These are phyloP conservation scores for Ceratobasidium sp. DNA, from an alignment of 1,284 basidiomycete genomes.

Conservation along the genomic window DNA sequence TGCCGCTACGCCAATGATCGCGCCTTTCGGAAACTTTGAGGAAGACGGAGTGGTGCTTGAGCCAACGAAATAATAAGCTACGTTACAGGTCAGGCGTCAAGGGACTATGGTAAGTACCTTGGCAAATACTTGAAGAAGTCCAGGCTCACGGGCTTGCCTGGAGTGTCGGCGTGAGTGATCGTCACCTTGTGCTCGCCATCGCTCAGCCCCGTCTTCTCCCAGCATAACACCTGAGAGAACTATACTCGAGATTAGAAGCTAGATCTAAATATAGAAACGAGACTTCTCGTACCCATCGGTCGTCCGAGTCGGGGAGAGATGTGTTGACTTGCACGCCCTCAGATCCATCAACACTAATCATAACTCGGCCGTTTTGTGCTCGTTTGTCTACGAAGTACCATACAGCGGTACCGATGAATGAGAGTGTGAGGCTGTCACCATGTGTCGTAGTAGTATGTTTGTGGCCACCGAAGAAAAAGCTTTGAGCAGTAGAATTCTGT, in stretches of 20 bases:
- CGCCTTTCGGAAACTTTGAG: no score
- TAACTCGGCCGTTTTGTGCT: not conserved
- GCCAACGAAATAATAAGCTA: no score
- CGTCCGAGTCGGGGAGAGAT: no score
- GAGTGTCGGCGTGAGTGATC: slow-evolving; percentile 8
- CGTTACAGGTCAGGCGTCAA: not conserved
- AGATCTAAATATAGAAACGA: no score
- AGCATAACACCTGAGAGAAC: slow-evolving; percentile 5
- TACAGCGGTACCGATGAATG: slow-evolving; percentile 14
- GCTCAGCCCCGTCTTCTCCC: slow-evolving; percentile 2
- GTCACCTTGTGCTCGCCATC: slow-evolving; percentile 2
- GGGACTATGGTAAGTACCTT: not conserved
- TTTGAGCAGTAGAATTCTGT: not conserved
- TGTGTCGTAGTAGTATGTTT: slow-evolving; percentile 6
- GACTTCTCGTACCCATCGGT: no score
- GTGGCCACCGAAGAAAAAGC: not conserved
- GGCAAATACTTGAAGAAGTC: slow-evolving; percentile 22
- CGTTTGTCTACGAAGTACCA: slow-evolving; percentile 21
- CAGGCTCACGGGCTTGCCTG: not conserved
- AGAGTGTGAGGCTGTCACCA: slow-evolving; percentile 3
- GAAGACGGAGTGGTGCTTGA: no score
- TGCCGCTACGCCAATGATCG: no score
- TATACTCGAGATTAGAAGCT: not conserved
- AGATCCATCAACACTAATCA: slow-evolving; percentile 18
- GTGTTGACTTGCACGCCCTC: not conserved